Evolutionary conservation across 768 basidiomycete genomes (phyloP).

Genomic region (Suillus cothurnatus): DNA sequence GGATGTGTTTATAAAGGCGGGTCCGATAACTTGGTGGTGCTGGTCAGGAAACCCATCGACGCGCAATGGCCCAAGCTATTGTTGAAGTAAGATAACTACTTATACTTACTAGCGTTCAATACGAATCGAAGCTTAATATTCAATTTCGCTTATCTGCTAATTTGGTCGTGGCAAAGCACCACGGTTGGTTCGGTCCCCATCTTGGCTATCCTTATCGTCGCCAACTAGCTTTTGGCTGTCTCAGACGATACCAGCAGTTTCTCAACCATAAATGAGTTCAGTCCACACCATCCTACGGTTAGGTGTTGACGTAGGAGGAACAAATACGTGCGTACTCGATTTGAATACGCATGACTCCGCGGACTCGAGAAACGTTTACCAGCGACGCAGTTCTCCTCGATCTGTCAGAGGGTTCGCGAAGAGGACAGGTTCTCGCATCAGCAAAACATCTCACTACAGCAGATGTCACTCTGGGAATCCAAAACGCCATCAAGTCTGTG

Average conservation of each 20-base stretch:
- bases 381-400: constrained; percentile 37
- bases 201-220: constrained; percentile 1
- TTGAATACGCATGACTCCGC: neutral
- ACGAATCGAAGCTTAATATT: neutral
- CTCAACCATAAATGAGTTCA: constrained; percentile 2
- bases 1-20: neutral
- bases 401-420: constrained; percentile 10
- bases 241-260: neutral
- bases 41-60: neutral
- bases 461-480: constrained; percentile 61
- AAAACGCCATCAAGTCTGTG: constrained; percentile 48
- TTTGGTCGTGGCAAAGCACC: neutral
- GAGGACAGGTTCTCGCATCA: constrained; percentile 27
- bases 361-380: neutral
- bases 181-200: neutral
- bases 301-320: constrained; percentile 39
- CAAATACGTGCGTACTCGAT: constrained; percentile 29
- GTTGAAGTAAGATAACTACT: neutral
- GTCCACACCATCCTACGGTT: constrained; percentile 19
- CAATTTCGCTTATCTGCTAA: neutral
- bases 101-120: neutral
- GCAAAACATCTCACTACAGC: constrained; percentile 57
- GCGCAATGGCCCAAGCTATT: neutral
- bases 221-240: neutral
- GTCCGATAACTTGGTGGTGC: neutral